phyloP scores from a whole-genome alignment of 1,284 basidiomycete species.

The Schizophyllum commune region DNA sequence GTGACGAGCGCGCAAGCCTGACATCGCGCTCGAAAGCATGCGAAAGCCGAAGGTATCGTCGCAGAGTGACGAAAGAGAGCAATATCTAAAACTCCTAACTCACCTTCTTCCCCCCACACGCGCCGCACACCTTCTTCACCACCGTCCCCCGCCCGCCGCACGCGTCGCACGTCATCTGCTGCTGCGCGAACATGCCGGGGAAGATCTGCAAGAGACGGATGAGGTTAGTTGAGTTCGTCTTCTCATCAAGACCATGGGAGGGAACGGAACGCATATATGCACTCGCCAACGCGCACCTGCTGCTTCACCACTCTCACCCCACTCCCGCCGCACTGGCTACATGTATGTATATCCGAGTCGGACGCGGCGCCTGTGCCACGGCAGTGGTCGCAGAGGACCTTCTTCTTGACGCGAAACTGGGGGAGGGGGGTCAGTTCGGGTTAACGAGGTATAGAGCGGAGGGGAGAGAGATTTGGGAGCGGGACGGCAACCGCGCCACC shows the following conservation, averaged over 20 bases:
- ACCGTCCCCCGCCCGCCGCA: constrained; percentile 79
- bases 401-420: constrained; percentile 87
- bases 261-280: too few relatives aligned
- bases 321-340: constrained; percentile 73
- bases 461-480: too few relatives aligned
- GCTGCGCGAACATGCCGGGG: constrained; percentile 89
- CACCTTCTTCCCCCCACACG: constrained; percentile 71
- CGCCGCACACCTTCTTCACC: constrained; percentile 71
- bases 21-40: too few relatives aligned
- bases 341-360: constrained; percentile 77
- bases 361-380: constrained; percentile 88
- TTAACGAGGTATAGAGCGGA: too few relatives aligned
- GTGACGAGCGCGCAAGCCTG: too few relatives aligned
- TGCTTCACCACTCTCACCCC: constrained; percentile 83
- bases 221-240: too few relatives aligned
- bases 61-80: too few relatives aligned
- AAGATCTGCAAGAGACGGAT: constrained; percentile 63
- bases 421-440: constrained; percentile 1
- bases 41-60: too few relatives aligned
- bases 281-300: too few relatives aligned
- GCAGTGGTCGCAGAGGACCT: constrained; percentile 88
- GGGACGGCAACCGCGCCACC: too few relatives aligned
- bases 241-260: too few relatives aligned
- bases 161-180: constrained; percentile 69
- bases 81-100: too few relatives aligned